Conservation (phyloP, 768 basidiomycete genomes). For the Hirschioporus abietinus region DNA sequence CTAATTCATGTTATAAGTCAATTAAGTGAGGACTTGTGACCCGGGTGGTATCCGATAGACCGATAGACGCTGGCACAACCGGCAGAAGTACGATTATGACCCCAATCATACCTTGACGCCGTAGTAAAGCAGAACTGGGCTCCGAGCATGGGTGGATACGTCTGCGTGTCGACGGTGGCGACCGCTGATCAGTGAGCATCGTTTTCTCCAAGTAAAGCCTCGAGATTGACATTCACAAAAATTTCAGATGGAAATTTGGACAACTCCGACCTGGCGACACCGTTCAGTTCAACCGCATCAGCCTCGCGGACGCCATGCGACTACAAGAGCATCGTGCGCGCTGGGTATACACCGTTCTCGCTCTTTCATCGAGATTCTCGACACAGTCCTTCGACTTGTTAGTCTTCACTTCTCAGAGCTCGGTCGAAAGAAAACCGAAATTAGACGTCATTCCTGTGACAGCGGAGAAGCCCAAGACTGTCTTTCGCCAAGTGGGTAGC, state of each 20-base stretch:
- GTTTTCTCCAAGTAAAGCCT: too few species aligned
- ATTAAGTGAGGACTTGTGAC: too few species aligned
- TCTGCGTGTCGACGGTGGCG: slow-evolving; percentile 15
- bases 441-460: slow-evolving; percentile 24
- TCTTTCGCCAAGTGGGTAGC: slow-evolving; percentile 47
- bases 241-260: slow-evolving; percentile 61
- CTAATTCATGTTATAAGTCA: too few species aligned
- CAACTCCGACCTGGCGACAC: slow-evolving; percentile 55
- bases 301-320: slow-evolving; percentile 33
- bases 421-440: slow-evolving; percentile 25
- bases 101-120: too few species aligned
- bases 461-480: slow-evolving; percentile 28
- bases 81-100: too few species aligned
- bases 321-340: slow-evolving; percentile 19
- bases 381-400: slow-evolving; percentile 4
- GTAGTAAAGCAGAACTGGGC: too few species aligned
- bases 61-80: too few species aligned
- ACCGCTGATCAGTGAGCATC: too few species aligned
- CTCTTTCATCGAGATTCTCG: slow-evolving; percentile 15
- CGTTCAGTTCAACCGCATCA: slow-evolving; percentile 46
- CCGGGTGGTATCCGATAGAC: too few species aligned
- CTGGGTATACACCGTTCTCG: slow-evolving; percentile 26
- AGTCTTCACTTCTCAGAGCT: slow-evolving; percentile 13
- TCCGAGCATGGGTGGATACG: too few species aligned
- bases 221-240: neutral